Evolutionary conservation across 192 early-diverging fungal species (phyloP), one percentile per base, ranked within the genome.

Genomic region (Entomortierella beljakovae): DNA sequence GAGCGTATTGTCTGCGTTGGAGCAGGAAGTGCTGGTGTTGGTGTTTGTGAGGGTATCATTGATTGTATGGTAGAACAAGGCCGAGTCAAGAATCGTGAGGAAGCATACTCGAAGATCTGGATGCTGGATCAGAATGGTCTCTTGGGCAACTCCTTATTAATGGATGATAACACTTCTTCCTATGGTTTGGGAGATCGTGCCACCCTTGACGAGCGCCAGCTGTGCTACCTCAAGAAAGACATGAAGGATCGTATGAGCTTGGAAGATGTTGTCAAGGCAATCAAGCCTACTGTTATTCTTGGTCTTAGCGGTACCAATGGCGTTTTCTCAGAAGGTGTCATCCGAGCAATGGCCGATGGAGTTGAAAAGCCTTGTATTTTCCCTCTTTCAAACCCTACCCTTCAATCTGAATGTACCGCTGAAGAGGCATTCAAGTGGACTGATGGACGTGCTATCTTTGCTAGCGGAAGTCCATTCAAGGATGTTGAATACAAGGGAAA

Each of bases 1-100:
- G 95, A 97, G 69, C 90, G 93, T 61, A 90, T 98, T 57, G 83
- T 99, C 52, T 98, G 97, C 76, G 92, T 94, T 46, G 96, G 96
- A 48, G 96, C 97, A 38, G 97, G 97, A 3, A 94, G 93, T 1
- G 97, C 97, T 23, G 96, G 93, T 52, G 94, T 97, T 51, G 97
- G 97, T 64, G 96, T 99, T 31, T 96, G 96, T 62, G 92, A 90
- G 67, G 95, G 95, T 81, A 89, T 97, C 58, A 83, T 89, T 33
- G 94, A 96, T 55, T 93, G 97, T 53, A 82, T 90, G 54, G 82
- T 88, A 26, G 92, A 92, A 71, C 91, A 93, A 67, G 85, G 83
- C 22, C 88, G 96, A 56, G 80, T 92, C 23, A 91, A 94, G 77
- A 64, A 81, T 5, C 81, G 85, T 25, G 81, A 84, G 54, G 85